These are phyloP conservation scores for Talaromyces marneffei DNA, from an alignment of 2,329 filamentous ascomycete genomes.

Conservation along the genomic window DNA sequence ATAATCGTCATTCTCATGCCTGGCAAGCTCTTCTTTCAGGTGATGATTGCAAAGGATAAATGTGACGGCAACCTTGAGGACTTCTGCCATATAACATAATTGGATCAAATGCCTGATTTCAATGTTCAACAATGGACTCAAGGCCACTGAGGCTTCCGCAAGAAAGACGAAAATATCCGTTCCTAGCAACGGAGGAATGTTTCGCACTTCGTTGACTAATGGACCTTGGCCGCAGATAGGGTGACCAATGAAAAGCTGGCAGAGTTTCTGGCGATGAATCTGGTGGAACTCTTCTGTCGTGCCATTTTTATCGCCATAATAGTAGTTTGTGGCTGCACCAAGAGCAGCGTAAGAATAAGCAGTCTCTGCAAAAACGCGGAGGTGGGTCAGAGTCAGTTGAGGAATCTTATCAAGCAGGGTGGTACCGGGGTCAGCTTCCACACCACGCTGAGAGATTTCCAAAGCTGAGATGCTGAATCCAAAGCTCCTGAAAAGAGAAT, in stretches of 20 bases:
- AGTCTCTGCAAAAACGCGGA: conserved; percentile 84
- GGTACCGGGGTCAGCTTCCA: conserved; percentile 65
- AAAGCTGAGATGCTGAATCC: conserved; percentile 81
- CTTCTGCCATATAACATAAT: conserved; percentile 83
- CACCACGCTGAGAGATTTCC: conserved; percentile 86
- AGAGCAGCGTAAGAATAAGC: conserved; percentile 77
- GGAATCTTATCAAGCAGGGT: conserved; percentile 79
- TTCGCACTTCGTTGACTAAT: conserved; percentile 31
- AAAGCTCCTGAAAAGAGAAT: conserved; percentile 47
- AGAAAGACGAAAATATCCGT: conserved; percentile 56
- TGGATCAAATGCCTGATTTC: conserved; percentile 75
- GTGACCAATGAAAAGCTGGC: conserved; percentile 65
- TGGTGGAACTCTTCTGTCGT: conserved; percentile 63
- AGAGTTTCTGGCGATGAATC: conserved; percentile 64
- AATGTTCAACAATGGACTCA: conserved; percentile 61
- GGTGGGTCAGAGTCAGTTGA: conserved; percentile 74
- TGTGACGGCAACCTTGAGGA: conserved; percentile 69
- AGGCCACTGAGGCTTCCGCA: conserved; percentile 67
- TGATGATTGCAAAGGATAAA: conserved; percentile 41
- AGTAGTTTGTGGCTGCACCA: conserved; percentile 56
- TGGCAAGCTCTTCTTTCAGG: conserved; percentile 30
- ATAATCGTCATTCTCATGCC: conserved; percentile 25
- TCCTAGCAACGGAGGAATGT: conserved; percentile 35
- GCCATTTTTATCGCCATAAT: conserved; percentile 47
- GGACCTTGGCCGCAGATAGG: conserved; percentile 31